Evolutionary conservation across 2,329 filamentous ascomycete genomes (phyloP).

Genomic region (Diaporthe batatas): DNA sequence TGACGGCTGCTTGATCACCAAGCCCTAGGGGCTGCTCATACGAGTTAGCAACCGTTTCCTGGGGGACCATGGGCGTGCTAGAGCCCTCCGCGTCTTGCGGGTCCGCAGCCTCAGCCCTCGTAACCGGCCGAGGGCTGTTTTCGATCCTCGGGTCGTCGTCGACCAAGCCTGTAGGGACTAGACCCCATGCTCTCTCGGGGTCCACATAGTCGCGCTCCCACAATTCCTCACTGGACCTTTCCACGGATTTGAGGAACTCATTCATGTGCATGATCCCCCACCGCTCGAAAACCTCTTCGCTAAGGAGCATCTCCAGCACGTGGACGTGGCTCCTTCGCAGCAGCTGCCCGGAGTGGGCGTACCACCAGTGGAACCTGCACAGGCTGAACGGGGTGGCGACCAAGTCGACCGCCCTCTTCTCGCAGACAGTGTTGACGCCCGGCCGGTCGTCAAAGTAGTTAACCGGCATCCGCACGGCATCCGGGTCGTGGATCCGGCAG

Average conservation of each 20-base stretch:
- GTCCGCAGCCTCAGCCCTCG: background rate
- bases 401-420: background rate
- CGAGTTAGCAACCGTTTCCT: background rate
- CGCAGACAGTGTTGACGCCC: background rate
- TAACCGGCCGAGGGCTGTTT: background rate
- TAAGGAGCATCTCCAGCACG: slow-evolving; percentile 3
- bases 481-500: slow-evolving; percentile 18
- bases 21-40: background rate
- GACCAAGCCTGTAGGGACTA: no score
- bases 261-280: slow-evolving; percentile 2
- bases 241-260: background rate
- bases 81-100: background rate
- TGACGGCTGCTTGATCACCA: background rate
- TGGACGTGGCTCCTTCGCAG: slow-evolving; percentile 2
- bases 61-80: background rate
- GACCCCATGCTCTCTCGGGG: no score
- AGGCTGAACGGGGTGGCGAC: slow-evolving; percentile 6
- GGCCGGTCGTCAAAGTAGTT: background rate
- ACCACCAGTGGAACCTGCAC: slow-evolving; percentile 31
- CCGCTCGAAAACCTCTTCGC: background rate
- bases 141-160: no score
- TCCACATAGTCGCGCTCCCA: no score
- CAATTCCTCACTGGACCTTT: no score
- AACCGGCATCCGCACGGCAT: background rate
- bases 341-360: slow-evolving; percentile 5